phyloP scores from a whole-genome alignment of 805 yeast species.

The Lipomyces kockii region DNA sequence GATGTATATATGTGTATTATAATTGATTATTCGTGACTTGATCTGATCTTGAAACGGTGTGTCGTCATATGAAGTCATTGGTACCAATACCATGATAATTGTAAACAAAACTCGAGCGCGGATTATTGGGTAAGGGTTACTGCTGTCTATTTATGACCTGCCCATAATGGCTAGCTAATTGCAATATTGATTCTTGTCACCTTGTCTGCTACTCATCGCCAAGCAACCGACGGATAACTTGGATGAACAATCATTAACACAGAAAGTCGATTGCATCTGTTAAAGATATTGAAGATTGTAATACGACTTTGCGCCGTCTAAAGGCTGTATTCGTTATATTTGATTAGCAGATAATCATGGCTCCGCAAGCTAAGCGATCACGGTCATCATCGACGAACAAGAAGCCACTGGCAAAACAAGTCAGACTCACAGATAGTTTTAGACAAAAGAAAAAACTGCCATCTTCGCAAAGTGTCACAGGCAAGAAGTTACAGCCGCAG shows the following conservation, averaged over 20 bases:
- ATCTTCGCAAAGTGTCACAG: background rate
- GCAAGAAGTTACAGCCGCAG: conserved; percentile 1
- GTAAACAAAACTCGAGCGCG: background rate
- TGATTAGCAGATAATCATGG: background rate
- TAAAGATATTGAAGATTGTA: background rate
- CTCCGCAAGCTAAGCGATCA: conserved; percentile 15
- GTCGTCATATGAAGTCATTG: background rate
- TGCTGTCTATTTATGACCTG: background rate
- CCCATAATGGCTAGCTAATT: background rate
- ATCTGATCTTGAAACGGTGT: background rate
- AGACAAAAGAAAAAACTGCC: conserved; percentile 17
- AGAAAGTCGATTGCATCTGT: background rate
- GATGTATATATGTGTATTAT: background rate
- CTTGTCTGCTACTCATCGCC: background rate
- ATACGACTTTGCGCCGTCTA: background rate
- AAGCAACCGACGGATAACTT: background rate
- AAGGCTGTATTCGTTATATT: background rate
- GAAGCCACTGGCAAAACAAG: conserved; percentile 15
- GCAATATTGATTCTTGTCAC: background rate
- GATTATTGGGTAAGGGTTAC: background rate
- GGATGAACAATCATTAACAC: background rate
- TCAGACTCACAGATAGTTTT: conserved; percentile 22
- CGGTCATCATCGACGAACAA: conserved; percentile 7
- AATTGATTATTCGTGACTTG: background rate
- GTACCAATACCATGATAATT: background rate